These are phyloP conservation scores for Cryphonectria carpinicola DNA, from an alignment of 2,329 filamentous ascomycete species.

Conservation along the genomic window DNA sequence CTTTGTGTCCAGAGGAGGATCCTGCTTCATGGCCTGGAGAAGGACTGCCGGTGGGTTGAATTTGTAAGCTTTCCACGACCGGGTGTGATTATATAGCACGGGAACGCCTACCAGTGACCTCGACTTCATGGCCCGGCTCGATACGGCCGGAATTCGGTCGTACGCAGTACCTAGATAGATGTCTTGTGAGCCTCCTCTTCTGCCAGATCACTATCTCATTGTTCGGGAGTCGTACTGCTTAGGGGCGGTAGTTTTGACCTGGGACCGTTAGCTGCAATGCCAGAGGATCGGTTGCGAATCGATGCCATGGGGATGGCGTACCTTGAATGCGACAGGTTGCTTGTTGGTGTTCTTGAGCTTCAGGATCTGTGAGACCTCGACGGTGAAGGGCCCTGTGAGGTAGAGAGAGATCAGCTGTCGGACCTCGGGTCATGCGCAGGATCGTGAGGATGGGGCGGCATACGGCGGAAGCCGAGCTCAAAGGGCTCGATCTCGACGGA, in stretches of 20 bases:
- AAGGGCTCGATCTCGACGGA: conserved; percentile 90
- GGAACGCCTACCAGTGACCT: conserved; percentile 77
- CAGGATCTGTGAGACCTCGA: conserved; percentile 67
- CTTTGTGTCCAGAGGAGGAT: conserved; percentile 82
- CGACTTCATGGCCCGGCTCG: conserved; percentile 85
- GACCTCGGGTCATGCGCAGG: not conserved
- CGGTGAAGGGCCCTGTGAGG: conserved; percentile 64
- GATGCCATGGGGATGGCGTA: conserved; percentile 40
- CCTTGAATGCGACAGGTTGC: conserved; percentile 71
- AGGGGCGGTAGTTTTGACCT: conserved; percentile 99
- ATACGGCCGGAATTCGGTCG: conserved; percentile 96
- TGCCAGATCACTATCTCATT: conserved; percentile 28
- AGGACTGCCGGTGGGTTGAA: conserved; percentile 67
- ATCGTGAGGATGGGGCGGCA: conserved; percentile 41
- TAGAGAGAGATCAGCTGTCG: conserved; percentile 30
- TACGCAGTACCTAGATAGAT: conserved; percentile 80
- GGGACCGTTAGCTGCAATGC: conserved; percentile 36
- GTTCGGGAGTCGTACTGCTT: conserved; percentile 77
- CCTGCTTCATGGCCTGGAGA: conserved; percentile 96
- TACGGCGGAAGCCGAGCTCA: conserved; percentile 94
- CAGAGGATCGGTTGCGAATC: not conserved
- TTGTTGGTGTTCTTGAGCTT: conserved; percentile 68
- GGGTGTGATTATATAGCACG: conserved; percentile 3
- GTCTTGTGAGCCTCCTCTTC: conserved; percentile 32
- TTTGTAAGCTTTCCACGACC: conserved; percentile 16